phyloP scores from a whole-genome alignment of 805 yeast genomes.

The Candida boidinii region DNA sequence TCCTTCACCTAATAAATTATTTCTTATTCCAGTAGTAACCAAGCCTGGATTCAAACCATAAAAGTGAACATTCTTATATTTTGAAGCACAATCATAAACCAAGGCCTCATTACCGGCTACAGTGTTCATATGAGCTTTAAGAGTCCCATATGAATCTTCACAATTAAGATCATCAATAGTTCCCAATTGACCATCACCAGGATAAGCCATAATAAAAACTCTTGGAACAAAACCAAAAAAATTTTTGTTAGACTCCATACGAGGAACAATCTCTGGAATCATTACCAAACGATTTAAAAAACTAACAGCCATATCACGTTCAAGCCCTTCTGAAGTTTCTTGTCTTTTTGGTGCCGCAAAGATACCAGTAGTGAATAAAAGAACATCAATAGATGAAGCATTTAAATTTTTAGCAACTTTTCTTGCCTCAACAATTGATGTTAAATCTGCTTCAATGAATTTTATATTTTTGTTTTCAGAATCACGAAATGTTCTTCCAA shows the following conservation, averaged over 20 bases:
- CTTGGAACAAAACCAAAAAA: slow-evolving; percentile 22
- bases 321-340: slow-evolving; percentile 29
- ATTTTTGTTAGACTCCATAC: too few relatives aligned
- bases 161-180: slow-evolving; percentile 26
- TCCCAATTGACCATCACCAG: slow-evolving; percentile 27
- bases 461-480: slow-evolving; percentile 14
- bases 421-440: slow-evolving; percentile 18
- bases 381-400: too few relatives aligned
- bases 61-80: slow-evolving; percentile 15
- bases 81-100: too few relatives aligned
- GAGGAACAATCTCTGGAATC: slow-evolving; percentile 18
- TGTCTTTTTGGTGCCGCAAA: slow-evolving; percentile 23
- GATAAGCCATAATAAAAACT: slow-evolving; percentile 30
- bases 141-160: slow-evolving; percentile 20
- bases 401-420: slow-evolving; percentile 16
- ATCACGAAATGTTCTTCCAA: slow-evolving; percentile 28
- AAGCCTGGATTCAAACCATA: slow-evolving; percentile 34
- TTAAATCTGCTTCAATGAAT: slow-evolving; percentile 27
- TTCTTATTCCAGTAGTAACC: slow-evolving; percentile 26
- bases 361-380: slow-evolving; percentile 33
- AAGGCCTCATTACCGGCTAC: slow-evolving; percentile 35
- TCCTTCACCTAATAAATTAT: slow-evolving; percentile 23
- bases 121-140: slow-evolving; percentile 28
- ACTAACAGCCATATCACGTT: slow-evolving; percentile 29
- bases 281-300: slow-evolving; percentile 27